Evolutionary conservation across 2,329 filamentous ascomycete species (phyloP).

Genomic region (Monascus ruber): DNA sequence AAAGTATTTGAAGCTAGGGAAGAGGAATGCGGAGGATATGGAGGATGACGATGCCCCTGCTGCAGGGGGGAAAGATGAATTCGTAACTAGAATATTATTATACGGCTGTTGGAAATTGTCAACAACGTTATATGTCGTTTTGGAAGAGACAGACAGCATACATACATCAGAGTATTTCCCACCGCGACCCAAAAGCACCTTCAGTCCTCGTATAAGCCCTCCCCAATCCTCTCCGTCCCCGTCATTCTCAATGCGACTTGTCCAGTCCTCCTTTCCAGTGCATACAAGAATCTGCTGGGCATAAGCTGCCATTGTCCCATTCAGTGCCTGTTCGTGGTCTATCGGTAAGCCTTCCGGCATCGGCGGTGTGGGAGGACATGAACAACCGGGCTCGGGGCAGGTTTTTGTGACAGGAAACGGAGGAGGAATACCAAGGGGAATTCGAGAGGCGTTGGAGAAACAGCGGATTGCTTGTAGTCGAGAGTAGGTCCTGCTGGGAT

Average conservation of each 20-base stretch:
- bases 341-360: slow-evolving; percentile 61
- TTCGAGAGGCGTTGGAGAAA: slow-evolving; percentile 10
- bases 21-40: slow-evolving; percentile 54
- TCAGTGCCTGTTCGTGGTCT: slow-evolving; percentile 57
- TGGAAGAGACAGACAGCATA: background rate
- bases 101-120: slow-evolving; percentile 50
- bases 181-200: slow-evolving; percentile 52
- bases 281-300: slow-evolving; percentile 74
- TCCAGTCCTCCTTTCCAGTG: slow-evolving; percentile 71
- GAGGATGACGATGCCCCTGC: slow-evolving; percentile 8
- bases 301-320: slow-evolving; percentile 68
- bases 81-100: slow-evolving; percentile 66
- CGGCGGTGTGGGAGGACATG: slow-evolving; percentile 61
- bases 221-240: slow-evolving; percentile 39
- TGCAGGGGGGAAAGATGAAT: slow-evolving; percentile 57
- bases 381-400: slow-evolving; percentile 68
- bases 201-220: slow-evolving; percentile 53
- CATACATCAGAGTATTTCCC: slow-evolving; percentile 53
- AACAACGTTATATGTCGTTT: too few relatives aligned
- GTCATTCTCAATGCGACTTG: slow-evolving; percentile 74
- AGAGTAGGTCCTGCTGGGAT: slow-evolving; percentile 4
- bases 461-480: slow-evolving; percentile 3
- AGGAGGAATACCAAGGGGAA: slow-evolving; percentile 25
- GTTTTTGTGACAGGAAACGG: slow-evolving; percentile 38
- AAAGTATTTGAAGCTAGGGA: slow-evolving; percentile 75